Evolutionary conservation across 1,284 basidiomycete species (phyloP).

Genomic region (Polyporus tsugae): DNA sequence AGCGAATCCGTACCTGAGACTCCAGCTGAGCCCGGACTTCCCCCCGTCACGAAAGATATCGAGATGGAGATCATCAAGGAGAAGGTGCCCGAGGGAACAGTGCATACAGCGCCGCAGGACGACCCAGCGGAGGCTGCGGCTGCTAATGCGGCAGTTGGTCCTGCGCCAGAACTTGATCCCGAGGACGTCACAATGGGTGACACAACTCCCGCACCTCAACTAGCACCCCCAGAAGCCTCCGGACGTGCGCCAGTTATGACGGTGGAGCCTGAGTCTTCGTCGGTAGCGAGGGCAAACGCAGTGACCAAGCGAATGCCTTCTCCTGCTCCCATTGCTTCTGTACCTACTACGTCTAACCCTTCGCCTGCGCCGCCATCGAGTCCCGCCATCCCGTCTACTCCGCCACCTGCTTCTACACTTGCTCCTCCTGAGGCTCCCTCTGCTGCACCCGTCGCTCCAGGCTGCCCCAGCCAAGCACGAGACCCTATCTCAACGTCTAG

Average conservation of each 20-base stretch:
- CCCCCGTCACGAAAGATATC: background rate
- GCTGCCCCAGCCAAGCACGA: background rate
- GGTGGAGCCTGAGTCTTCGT: background rate
- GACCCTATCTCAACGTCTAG: background rate
- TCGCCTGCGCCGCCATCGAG: background rate
- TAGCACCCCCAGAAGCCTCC: background rate
- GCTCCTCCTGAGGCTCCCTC: background rate
- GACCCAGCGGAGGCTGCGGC: conserved; percentile 17
- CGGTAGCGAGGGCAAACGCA: background rate
- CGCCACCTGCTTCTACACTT: background rate
- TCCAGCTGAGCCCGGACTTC: background rate
- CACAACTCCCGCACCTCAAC: background rate
- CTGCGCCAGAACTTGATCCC: conserved; percentile 20
- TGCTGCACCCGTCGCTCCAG: background rate
- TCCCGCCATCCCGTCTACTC: background rate
- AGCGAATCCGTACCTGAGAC: background rate
- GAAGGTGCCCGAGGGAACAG: conserved; percentile 17
- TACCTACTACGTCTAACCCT: background rate
- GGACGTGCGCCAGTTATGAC: background rate
- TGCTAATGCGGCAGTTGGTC: conserved; percentile 15
- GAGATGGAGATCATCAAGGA: conserved; percentile 14
- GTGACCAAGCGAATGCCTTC: background rate
- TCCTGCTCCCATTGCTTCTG: background rate
- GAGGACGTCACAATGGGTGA: conserved; percentile 29
- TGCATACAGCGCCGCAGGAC: conserved; percentile 19